Conservation (phyloP, 2,329 filamentous ascomycete species). For the Dothideomycetes sp. region DNA sequence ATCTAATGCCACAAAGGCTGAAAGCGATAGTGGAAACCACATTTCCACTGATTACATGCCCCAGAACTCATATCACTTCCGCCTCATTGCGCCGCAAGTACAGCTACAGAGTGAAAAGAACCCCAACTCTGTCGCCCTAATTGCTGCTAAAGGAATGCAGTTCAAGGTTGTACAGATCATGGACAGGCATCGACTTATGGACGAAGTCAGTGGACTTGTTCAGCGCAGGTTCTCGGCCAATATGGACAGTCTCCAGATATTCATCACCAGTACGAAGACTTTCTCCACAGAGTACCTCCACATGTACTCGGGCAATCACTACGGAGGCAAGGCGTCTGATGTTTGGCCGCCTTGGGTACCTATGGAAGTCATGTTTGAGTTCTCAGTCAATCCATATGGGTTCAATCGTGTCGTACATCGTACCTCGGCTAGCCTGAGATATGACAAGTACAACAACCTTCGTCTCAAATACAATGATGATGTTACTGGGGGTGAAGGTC, state of each 20-base stretch:
- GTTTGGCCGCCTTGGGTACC: conserved; percentile 98
- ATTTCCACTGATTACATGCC: conserved; percentile 81
- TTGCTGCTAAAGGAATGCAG: conserved; percentile 96
- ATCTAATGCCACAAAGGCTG: neutral
- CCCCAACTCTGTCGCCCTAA: conserved; percentile 87
- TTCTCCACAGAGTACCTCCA: conserved; percentile 76
- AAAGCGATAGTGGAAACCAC: conserved; percentile 48
- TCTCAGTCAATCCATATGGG: conserved; percentile 85
- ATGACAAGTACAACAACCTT: conserved; percentile 96
- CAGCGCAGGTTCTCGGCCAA: conserved; percentile 88
- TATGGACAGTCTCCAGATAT: conserved; percentile 98
- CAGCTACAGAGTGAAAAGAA: conserved; percentile 98
- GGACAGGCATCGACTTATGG: conserved; percentile 86
- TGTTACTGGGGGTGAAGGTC: conserved; percentile 54
- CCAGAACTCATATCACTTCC: conserved; percentile 88
- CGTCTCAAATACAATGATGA: conserved; percentile 96
- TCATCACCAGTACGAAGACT: conserved; percentile 88
- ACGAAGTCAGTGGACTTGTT: conserved; percentile 88
- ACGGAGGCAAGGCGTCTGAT: conserved; percentile 73
- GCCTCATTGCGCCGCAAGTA: conserved; percentile 92
- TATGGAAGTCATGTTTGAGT: conserved; percentile 97
- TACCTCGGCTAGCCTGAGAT: conserved; percentile 86
- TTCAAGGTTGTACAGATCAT: conserved; percentile 95
- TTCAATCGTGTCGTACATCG: conserved; percentile 96
- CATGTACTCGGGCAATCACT: conserved; percentile 88